A percentile compares a stretch with the other conserved stretches of the same genome.
Evolutionary conservation across 163 green algal species (phyloP).

Genomic region (Volvox carteri): DNA sequence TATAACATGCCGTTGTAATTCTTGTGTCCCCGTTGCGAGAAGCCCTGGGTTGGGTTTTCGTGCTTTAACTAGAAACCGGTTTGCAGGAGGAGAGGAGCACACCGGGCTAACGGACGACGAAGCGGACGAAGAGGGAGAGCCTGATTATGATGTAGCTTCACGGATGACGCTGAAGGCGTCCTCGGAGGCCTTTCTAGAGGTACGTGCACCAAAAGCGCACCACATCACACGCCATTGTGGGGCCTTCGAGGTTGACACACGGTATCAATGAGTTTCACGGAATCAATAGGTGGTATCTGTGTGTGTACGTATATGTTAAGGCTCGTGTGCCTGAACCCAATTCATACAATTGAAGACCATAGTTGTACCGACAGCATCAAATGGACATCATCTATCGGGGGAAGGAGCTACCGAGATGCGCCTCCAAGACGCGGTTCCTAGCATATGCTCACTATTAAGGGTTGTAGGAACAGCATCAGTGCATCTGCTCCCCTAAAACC

Average conservation of each 20-base stretch:
- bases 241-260: not conserved
- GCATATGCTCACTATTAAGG: too few species aligned
- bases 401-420: too few species aligned
- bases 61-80: not conserved
- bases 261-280: not conserved
- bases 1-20: not conserved
- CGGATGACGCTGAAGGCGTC: constrained; percentile 40
- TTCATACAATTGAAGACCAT: not conserved
- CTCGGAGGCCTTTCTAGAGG: constrained; percentile 43
- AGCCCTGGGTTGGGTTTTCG: not conserved
- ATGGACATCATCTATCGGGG: too few species aligned
- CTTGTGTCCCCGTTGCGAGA: not conserved
- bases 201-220: too few species aligned
- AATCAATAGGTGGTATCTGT: not conserved
- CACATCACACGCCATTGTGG: too few species aligned
- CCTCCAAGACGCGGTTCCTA: too few species aligned
- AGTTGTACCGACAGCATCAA: not conserved
- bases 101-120: not conserved
- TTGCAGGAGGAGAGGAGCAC: not conserved
- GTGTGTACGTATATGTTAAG: not conserved
- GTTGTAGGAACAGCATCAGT: too few species aligned
- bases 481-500: too few species aligned
- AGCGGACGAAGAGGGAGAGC: constrained; percentile 42
- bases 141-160: constrained; percentile 46
- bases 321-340: not conserved